Conservation (phyloP, 805 yeast genomes). For the Brettanomyces bruxellensis region DNA sequence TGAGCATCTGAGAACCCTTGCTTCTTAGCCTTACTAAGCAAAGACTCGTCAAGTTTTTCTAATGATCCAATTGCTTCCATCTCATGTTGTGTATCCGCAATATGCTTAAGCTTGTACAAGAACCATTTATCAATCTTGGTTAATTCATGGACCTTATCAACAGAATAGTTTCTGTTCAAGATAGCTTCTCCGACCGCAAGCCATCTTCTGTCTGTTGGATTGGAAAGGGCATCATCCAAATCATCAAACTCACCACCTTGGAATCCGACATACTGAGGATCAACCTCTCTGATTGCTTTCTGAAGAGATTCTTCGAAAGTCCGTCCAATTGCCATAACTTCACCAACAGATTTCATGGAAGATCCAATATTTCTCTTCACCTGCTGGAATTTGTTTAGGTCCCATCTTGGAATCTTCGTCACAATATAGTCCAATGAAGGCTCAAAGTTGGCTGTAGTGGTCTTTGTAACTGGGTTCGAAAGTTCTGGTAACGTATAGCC, state of each 20-base stretch:
- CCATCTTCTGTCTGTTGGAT: constrained; percentile 96
- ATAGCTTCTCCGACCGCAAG: constrained; percentile 97
- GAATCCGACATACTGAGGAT: constrained; percentile 84
- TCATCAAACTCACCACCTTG: constrained; percentile 77
- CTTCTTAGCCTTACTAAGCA: constrained; percentile 75
- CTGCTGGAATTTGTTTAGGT: constrained; percentile 87
- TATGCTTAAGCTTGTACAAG: constrained; percentile 83
- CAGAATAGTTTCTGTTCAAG: constrained; percentile 82
- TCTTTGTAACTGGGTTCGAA: constrained; percentile 93
- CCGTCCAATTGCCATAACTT: constrained; percentile 98
- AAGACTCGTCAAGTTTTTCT: constrained; percentile 53
- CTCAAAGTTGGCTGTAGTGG: constrained; percentile 94
- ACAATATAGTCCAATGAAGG: constrained; percentile 96
- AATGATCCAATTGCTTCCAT: constrained; percentile 57
- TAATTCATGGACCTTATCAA: constrained; percentile 85
- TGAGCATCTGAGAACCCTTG: constrained; percentile 94
- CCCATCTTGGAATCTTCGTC: constrained; percentile 98
- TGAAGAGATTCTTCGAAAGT: constrained; percentile 96
- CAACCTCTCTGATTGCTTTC: constrained; percentile 94
- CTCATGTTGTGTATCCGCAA: constrained; percentile 81
- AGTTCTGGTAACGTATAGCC: constrained; percentile 92
- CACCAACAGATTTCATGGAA: constrained; percentile 98
- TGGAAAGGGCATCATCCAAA: constrained; percentile 65
- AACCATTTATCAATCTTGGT: constrained; percentile 96
- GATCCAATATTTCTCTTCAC: constrained; percentile 92